Evolutionary conservation across 2,329 filamentous ascomycete species (phyloP), one percentile per base, ranked within the genome.

Genomic region (Sclerotinia glacialis): DNA sequence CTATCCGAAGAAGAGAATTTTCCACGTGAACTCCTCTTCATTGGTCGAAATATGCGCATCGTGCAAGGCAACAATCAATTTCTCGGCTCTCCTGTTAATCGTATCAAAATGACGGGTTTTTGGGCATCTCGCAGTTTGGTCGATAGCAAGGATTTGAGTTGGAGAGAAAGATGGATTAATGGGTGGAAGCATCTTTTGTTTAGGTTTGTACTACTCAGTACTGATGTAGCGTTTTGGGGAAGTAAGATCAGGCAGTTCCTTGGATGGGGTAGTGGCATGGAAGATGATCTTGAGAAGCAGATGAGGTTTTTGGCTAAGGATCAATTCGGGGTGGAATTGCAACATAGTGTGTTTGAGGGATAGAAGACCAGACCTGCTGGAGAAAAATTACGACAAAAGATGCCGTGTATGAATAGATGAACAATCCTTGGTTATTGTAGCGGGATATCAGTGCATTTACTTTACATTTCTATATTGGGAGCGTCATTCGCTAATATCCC

Each of bases 271-370:
- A 84, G 87, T 12, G 93, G 93, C 0, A 95, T 98, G 90, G 95
- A 98, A 77, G 94, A 97, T 75, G 92, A 94, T 76, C 88, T 98
- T 69, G 95, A 98, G 81, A 85, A 85, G 75, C 85, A 89, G 72
- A 96, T 98, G 93, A 89, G 86, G 78, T 85, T 83, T 67, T 91
- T 97, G 83, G 94, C 93, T 0, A 92, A 90, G 76, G 93, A 96
- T 72, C 77, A 77, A 65, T 93, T 95, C 79, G 95, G 95, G 0
- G 86, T 98, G 3, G 93, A 98, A 78, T 79, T 98, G 71, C 90
- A 96, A 76, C 92, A 96, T 77, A 87, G 88, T 50, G 85, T 97
- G 2, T 97, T 97, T 79, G 92, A 96, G 66, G 93, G 94, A 5
- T 97, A 72, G 71, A 69, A 18, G 46, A 23, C 44, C 16, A 31